Percentiles rank a stretch among this genome's conserved stretches.
These are phyloP conservation scores for Vitis hybrid DNA, from an alignment of 177 flowering plant genomes.

Conservation along the genomic window DNA sequence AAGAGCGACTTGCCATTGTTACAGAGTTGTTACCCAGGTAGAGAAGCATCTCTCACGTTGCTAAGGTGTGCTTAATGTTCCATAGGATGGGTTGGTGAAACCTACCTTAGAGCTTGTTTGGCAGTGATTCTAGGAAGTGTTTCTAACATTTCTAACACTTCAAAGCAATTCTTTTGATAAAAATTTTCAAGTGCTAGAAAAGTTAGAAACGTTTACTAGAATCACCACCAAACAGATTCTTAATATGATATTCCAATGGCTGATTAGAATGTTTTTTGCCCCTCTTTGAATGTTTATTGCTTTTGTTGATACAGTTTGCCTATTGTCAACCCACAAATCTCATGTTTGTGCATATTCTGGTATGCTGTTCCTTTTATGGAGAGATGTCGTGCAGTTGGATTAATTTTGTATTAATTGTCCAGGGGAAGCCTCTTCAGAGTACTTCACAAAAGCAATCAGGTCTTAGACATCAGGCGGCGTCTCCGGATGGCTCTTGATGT, in stretches of 20 bases:
- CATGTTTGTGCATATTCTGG: not conserved
- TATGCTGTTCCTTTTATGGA: not conserved
- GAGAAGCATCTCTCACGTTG: not conserved
- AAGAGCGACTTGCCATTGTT: constrained; percentile 65
- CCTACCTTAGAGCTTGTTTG: not conserved
- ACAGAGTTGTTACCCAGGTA: constrained; percentile 80
- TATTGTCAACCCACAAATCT: not conserved
- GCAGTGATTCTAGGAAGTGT: too few relatives aligned
- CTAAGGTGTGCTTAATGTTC: not conserved
- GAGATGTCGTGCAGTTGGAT: not conserved
- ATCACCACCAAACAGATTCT: not conserved
- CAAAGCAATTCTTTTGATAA: too few relatives aligned
- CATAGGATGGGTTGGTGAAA: not conserved
- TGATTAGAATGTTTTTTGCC: not conserved
- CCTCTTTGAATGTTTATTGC: not conserved
- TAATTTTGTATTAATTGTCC: constrained; percentile 13
- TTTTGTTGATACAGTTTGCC: not conserved
- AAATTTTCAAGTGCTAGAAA: too few relatives aligned
- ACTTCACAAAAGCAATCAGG: constrained; percentile 63
- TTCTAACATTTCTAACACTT: too few relatives aligned
- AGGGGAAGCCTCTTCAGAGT: constrained; percentile 86
- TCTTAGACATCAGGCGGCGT: constrained; percentile 62
- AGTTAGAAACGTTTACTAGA: too few relatives aligned
- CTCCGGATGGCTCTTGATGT: constrained; percentile 87
- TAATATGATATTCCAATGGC: not conserved